Evolutionary conservation across 441 rosid genomes (phyloP).

Genomic region (Kokia cookei): DNA sequence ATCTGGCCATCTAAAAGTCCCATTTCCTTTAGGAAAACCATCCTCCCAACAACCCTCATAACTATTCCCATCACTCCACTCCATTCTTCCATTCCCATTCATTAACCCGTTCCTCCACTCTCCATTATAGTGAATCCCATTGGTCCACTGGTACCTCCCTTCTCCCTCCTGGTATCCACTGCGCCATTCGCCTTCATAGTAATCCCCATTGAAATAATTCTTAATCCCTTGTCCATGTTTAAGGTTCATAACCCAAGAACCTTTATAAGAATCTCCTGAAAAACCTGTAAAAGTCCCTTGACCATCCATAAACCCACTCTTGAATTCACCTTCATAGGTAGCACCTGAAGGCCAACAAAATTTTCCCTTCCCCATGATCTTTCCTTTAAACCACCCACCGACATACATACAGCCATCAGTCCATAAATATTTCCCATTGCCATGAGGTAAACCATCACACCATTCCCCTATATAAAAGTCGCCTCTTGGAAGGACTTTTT

Average conservation of each 20-base stretch:
- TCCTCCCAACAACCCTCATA: slow-evolving; percentile 96
- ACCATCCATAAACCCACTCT: slow-evolving; percentile 86
- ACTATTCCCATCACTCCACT: slow-evolving; percentile 72
- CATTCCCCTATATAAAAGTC: slow-evolving; percentile 84
- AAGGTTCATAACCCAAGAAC: slow-evolving; percentile 84
- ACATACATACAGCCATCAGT: slow-evolving; percentile 93
- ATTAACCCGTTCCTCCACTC: slow-evolving; percentile 75
- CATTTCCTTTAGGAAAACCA: slow-evolving; percentile 82
- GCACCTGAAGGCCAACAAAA: slow-evolving; percentile 97
- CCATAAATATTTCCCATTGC: slow-evolving; percentile 88
- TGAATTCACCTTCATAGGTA: slow-evolving; percentile 94
- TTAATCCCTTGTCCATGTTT: slow-evolving; percentile 77
- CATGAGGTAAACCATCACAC: slow-evolving; percentile 66
- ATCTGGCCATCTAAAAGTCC: slow-evolving; percentile 66
- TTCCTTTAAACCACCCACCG: slow-evolving; percentile 84
- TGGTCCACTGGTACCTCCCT: slow-evolving; percentile 87
- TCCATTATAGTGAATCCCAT: slow-evolving; percentile 69
- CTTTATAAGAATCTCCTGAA: slow-evolving; percentile 64
- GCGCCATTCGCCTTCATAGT: slow-evolving; percentile 88
- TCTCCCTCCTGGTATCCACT: slow-evolving; percentile 81
- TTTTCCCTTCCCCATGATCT: slow-evolving; percentile 79
- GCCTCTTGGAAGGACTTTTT: slow-evolving; percentile 55
- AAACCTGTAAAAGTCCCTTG: slow-evolving; percentile 77
- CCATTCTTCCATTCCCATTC: slow-evolving; percentile 79
- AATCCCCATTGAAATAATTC: slow-evolving; percentile 67